Percentiles rank a stretch among this genome's conserved stretches.
Conservation (phyloP, 1,284 basidiomycete species). For the Pisolithus thermaeus region DNA sequence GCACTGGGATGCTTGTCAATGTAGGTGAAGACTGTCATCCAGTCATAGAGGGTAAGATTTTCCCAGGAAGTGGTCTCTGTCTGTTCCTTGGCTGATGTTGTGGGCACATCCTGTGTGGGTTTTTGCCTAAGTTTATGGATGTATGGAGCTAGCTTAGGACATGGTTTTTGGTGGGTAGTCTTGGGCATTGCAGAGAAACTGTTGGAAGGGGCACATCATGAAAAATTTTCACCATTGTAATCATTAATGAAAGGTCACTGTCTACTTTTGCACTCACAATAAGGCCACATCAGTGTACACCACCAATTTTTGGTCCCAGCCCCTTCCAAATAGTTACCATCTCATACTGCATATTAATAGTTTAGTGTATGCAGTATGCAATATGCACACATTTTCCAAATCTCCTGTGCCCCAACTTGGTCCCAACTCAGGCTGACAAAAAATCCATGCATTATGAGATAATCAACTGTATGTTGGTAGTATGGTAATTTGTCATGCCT, state of each 20-base stretch:
- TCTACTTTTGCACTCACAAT: background rate
- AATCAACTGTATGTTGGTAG: too few relatives aligned
- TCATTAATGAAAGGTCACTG: background rate
- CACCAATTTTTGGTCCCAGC: background rate
- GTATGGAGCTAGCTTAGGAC: background rate
- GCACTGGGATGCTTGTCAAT: conserved; percentile 16
- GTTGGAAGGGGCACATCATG: too few relatives aligned
- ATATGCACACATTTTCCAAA: background rate
- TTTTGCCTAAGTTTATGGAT: background rate
- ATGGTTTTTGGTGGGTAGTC: too few relatives aligned
- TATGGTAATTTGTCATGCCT: too few relatives aligned
- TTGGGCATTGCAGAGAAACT: too few relatives aligned
- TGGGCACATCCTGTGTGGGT: background rate
- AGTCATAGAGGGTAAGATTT: conserved; percentile 16
- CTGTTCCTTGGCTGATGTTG: too few relatives aligned
- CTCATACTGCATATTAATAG: conserved; percentile 1
- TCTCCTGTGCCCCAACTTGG: background rate
- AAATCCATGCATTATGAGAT: background rate
- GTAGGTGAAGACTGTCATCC: conserved; percentile 19
- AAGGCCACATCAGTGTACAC: background rate
- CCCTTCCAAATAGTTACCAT: background rate
- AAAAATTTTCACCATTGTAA: too few relatives aligned
- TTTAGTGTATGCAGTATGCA: background rate
- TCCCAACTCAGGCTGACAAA: background rate
- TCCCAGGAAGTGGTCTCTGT: background rate